Conservation (phyloP, 1,139 yeast species). For the Geotrichum aggregatum region DNA sequence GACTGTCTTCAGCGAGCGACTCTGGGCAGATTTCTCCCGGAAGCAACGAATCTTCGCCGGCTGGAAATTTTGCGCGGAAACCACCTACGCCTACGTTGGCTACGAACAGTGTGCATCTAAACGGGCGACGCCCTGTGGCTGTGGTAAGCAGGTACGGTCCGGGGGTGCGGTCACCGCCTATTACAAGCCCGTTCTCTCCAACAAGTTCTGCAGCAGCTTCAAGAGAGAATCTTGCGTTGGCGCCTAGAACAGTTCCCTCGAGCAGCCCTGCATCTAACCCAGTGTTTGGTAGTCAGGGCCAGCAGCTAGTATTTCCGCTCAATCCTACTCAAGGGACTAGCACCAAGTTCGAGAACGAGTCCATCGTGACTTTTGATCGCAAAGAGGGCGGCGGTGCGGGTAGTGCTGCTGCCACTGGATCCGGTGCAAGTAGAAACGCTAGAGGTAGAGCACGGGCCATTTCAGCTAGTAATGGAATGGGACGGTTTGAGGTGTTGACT, state of each 20-base stretch:
- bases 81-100: conserved; percentile 13
- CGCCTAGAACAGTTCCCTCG: conserved; percentile 8
- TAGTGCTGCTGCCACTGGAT: neutral
- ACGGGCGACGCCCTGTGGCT: conserved; percentile 1
- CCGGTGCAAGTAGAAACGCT: neutral
- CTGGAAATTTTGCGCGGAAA: conserved; percentile 8
- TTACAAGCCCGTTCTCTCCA: conserved; percentile 12
- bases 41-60: conserved; percentile 9
- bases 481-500: conserved; percentile 21
- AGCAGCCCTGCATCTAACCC: conserved; percentile 5
- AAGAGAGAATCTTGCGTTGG: conserved; percentile 9
- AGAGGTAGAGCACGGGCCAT: conserved; percentile 9
- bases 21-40: conserved; percentile 10
- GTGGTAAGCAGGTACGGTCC: conserved; percentile 2
- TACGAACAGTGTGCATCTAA: neutral
- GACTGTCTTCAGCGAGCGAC: conserved; percentile 16
- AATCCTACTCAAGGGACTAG: conserved; percentile 10
- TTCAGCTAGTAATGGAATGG: conserved; percentile 15
- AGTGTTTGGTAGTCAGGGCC: conserved; percentile 22
- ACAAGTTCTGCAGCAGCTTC: conserved; percentile 15
- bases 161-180: conserved; percentile 10
- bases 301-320: conserved; percentile 21
- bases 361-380: conserved; percentile 17
- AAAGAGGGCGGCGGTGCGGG: neutral
- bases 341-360: conserved; percentile 17